Evolutionary conservation across 1,284 basidiomycete genomes (phyloP).

Genomic region (Athelia sp.): DNA sequence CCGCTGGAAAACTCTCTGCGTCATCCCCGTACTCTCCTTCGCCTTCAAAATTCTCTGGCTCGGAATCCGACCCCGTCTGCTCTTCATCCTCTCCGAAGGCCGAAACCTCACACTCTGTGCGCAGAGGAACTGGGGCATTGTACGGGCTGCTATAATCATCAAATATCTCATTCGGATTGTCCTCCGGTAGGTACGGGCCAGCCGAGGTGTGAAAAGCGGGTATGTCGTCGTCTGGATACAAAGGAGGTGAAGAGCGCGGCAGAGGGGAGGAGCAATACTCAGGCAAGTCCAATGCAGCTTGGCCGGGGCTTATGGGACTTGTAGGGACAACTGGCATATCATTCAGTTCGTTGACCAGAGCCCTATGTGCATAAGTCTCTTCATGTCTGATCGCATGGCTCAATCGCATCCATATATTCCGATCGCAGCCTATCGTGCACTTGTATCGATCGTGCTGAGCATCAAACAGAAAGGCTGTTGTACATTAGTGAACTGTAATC

Average conservation of each 20-base stretch:
- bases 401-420: not conserved
- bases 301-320: not conserved
- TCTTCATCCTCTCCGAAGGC: too few relatives aligned
- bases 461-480: too few relatives aligned
- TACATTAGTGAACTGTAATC: too few relatives aligned
- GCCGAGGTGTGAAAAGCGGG: not conserved
- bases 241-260: not conserved
- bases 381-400: not conserved
- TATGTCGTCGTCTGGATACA: not conserved
- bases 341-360: not conserved
- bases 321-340: not conserved
- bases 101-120: too few relatives aligned
- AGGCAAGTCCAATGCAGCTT: not conserved
- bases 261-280: not conserved
- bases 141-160: not conserved
- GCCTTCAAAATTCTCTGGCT: not conserved
- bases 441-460: not conserved
- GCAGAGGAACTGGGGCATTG: too few relatives aligned
- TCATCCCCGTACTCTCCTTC: not conserved
- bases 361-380: conserved; percentile 8
- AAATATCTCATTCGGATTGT: not conserved
- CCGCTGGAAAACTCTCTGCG: not conserved
- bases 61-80: not conserved
- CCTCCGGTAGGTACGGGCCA: not conserved
- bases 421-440: not conserved